Evolutionary conservation across 495 filamentous ascomycete species (phyloP), one percentile per base, ranked within the genome.

Genomic region (Aspergillus avenaceus): DNA sequence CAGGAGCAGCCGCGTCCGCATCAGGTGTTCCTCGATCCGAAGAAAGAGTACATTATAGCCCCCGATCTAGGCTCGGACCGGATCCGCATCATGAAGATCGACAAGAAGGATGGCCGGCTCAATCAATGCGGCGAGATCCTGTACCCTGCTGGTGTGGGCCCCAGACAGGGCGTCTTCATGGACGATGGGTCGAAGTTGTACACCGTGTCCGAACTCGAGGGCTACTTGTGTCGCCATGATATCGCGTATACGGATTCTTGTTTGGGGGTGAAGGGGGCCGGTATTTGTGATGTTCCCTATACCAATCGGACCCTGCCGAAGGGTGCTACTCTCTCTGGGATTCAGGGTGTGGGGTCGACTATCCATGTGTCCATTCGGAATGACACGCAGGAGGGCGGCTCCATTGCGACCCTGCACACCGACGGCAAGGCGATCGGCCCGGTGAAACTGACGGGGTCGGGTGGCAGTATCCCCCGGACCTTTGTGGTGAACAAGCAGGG

Each of bases 21-120:
- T 55, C 67, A 86, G 46, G 80, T 77, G 24, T 56, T 88, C 54
- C 61, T 90, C 21, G 87, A 92, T 59, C 87, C 87, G 13, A 84
- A 83, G 0, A 80, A 74, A 1, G 58, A 70, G 19, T 91, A 81
- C 67, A 56, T 88, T 14, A 52, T 90, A 0, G 73, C 82, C 7
- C 85, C 87, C 8, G 88, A 92, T 49, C 71, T 92, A 5, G 87
- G 87, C 41, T 74, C 82, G 14, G 87, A 92, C 57, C 57, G 84
- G n/a, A 52, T 90, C 36, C 83, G 81, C 46, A 65, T 90, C 32
- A 88, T 81, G 64, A 55, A 59, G 23, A 79, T 85, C 50, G 65
- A 83, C 46, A 62, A 63, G 13, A 38, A 45, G 12, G 74, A 63
- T 5, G 70, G 69, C 3, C 40, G 55, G 3, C 50, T 75, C 2